These are phyloP conservation scores for Glarea lozoyensis DNA, from an alignment of 495 filamentous ascomycete genomes.

Conservation along the genomic window DNA sequence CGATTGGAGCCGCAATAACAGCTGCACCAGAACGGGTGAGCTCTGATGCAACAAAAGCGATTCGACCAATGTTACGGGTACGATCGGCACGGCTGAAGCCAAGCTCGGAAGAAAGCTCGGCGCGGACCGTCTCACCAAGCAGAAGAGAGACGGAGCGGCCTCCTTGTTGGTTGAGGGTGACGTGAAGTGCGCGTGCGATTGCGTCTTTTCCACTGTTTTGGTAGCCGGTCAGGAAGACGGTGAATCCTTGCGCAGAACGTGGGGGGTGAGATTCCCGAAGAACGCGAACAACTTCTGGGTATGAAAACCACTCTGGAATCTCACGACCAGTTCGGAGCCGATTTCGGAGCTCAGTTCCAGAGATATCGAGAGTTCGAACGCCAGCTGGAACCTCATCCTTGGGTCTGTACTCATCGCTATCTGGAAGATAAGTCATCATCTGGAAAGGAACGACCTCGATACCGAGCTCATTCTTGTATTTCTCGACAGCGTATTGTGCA, in stretches of 20 bases:
- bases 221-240: conserved; percentile 95
- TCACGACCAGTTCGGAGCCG: conserved; percentile 83
- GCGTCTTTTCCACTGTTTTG: conserved; percentile 95
- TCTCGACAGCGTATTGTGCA: conserved; percentile 95
- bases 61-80: conserved; percentile 90
- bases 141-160: conserved; percentile 90
- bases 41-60: conserved; percentile 92
- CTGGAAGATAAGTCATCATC: conserved; percentile 97
- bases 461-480: conserved; percentile 90
- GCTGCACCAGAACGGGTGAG: conserved; percentile 87
- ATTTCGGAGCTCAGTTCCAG: conserved; percentile 86
- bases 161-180: conserved; percentile 96
- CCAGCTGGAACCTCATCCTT: conserved; percentile 80
- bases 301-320: conserved; percentile 99
- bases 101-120: conserved; percentile 87
- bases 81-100: conserved; percentile 93
- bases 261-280: conserved; percentile 91
- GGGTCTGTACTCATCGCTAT: conserved; percentile 91
- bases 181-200: conserved; percentile 89
- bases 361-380: conserved; percentile 89
- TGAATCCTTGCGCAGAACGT: conserved; percentile 86
- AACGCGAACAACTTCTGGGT: conserved; percentile 95
- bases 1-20: conserved; percentile 96
- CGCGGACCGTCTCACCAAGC: conserved; percentile 88
- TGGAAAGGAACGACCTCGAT: conserved; percentile 99